Conservation (phyloP, 306 rosid species). For the Chamaecrista fasciculata region DNA sequence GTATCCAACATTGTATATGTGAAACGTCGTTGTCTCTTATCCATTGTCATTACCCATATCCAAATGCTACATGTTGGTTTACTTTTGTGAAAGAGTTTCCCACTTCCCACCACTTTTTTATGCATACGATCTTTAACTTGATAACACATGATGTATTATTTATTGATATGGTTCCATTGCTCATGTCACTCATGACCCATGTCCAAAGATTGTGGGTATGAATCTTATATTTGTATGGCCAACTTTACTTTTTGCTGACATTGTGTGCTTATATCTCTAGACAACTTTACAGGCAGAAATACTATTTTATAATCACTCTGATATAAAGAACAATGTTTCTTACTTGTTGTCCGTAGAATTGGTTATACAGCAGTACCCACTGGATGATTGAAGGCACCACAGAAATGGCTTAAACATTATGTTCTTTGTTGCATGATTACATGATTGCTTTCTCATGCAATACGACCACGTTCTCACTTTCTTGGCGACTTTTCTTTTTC, state of each 20-base stretch:
- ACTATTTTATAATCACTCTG: not conserved
- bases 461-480: not conserved
- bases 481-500: not conserved
- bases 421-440: not conserved
- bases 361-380: slow-evolving; percentile 10
- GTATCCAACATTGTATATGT: slow-evolving; percentile 17
- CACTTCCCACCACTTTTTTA: too few relatives aligned
- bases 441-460: not conserved
- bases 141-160: not conserved
- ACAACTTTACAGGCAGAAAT: not conserved
- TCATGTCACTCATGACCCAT: not conserved
- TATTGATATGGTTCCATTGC: not conserved
- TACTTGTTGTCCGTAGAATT: not conserved
- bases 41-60: slow-evolving; percentile 7
- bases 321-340: slow-evolving; percentile 12
- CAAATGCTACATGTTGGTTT: not conserved
- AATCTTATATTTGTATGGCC: slow-evolving; percentile 3
- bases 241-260: not conserved
- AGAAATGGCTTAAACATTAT: not conserved
- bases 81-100: not conserved
- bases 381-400: not conserved
- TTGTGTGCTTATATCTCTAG: slow-evolving; percentile 11
- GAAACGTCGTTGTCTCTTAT: slow-evolving; percentile 11
- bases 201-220: not conserved
- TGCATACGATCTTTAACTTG: not conserved